These are phyloP conservation scores for Suhomyces maxii DNA, from an alignment of 1,139 yeast genomes.

Conservation along the genomic window DNA sequence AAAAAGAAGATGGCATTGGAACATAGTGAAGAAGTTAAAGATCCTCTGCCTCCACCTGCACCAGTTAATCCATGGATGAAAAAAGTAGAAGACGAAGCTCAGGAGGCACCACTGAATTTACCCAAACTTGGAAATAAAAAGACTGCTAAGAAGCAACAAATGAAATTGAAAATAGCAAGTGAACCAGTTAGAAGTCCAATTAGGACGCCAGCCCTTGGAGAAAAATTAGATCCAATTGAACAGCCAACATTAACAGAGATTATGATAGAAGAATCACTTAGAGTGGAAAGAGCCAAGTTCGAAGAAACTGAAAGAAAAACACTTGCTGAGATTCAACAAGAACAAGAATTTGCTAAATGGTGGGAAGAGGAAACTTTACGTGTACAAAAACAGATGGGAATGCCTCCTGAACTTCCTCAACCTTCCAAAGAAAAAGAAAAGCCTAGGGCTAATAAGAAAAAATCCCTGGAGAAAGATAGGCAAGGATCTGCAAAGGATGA, in stretches of 20 bases:
- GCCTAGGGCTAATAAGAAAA: not conserved
- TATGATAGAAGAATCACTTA: constrained; percentile 51
- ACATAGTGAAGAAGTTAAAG: not conserved
- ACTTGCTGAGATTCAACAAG: constrained; percentile 70
- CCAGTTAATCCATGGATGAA: constrained; percentile 15
- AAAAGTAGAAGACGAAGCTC: not conserved
- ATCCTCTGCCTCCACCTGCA: not conserved
- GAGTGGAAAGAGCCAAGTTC: constrained; percentile 35
- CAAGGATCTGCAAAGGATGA: not conserved
- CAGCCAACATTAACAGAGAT: constrained; percentile 36
- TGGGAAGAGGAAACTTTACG: constrained; percentile 71
- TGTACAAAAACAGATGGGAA: constrained; percentile 52
- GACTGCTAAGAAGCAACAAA: not conserved
- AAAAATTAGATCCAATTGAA: not conserved
- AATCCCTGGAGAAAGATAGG: not conserved
- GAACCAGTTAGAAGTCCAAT: not conserved
- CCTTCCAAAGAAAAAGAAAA: constrained; percentile 2
- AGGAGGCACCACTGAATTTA: constrained; percentile 1
- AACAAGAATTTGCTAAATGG: constrained; percentile 79
- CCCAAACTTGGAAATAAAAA: constrained; percentile 10
- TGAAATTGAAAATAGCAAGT: not conserved
- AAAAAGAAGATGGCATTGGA: constrained; percentile 29
- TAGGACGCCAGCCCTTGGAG: not conserved
- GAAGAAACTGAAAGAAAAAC: constrained; percentile 39
- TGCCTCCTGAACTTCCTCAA: not conserved